phyloP scores from a whole-genome alignment of 345 rosid species.

The Raphanus sativus region DNA sequence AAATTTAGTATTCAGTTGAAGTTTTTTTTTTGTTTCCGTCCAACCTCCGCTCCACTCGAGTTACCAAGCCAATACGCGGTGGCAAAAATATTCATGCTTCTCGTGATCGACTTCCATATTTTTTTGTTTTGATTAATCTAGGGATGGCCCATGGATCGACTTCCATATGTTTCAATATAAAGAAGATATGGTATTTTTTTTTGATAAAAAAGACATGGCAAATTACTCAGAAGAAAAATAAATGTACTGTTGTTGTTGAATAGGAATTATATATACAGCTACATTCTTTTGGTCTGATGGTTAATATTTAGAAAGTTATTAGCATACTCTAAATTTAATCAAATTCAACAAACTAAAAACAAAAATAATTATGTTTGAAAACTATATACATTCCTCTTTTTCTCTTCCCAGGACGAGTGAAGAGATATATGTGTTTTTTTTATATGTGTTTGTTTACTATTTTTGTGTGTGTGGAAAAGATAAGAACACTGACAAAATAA shows the following conservation, averaged over 20 bases:
- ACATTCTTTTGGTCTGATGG: neutral
- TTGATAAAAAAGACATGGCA: neutral
- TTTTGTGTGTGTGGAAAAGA: neutral
- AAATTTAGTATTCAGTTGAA: no score
- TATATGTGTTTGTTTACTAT: neutral
- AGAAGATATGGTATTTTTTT: no score
- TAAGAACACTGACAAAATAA: slow-evolving; percentile 11
- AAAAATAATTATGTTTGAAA: neutral
- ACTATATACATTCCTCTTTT: neutral
- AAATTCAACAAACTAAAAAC: neutral
- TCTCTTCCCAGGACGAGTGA: neutral
- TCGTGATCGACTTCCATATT: neutral
- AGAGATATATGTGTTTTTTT: neutral
- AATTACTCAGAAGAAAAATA: neutral
- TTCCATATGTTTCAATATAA: neutral
- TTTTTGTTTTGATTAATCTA: neutral
- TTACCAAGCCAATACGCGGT: neutral
- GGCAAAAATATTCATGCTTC: neutral
- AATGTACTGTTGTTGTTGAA: neutral
- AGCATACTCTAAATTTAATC: neutral
- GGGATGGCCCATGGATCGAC: no score
- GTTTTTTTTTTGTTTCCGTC: neutral
- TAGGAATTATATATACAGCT: neutral
- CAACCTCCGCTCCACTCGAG: neutral
- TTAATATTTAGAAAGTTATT: neutral